Base-by-base conservation (phyloP, 208 protist species). In the Balamuthia mandrillaris region DNA sequence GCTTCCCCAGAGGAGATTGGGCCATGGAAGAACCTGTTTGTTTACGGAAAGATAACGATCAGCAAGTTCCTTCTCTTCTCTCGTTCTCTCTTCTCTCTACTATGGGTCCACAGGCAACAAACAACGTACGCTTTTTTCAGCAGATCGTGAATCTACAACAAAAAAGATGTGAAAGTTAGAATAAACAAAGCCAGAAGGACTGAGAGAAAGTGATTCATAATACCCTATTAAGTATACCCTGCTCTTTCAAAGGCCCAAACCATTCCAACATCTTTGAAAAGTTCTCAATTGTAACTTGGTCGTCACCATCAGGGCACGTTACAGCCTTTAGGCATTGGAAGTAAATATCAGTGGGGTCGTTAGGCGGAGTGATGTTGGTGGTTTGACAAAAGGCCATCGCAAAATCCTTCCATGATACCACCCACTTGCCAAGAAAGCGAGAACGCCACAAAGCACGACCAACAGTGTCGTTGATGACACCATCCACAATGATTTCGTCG, bases 401-500 rank as follows among this genome's bases (percentile, higher is more conserved):
- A 29, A 81, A 81, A 21, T 14, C 74, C 10, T 52, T 45, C 74
- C 74, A 81, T 35, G 33, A 65, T 9, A 82, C 74, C 21, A 33
- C 39, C 12, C 51, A 65, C 51, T 37, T 12, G 16, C 52, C 74
- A 45, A 82, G 39, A 52, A 82, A 82, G 12, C 54, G 47, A 2
- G 58, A 33, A 0, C 74, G 74, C 74, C 74, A 82, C 52, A 82
- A 16, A 18, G 41, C 35, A 6, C 54, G 47, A 6, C 18, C 47
- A 16, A 49, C 10, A 12, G 74, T 7, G 12, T 60, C 47, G 7
- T 45, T 45, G 14, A 82, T 45, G 14, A 82, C 51, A 27, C 52
- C 74, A 37, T 82, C 74, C 51, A 82, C 44, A 35, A 82, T 82
- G 51, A 82, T 82, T 45, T 65, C 24, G 51, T 82, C 74, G 74